phyloP scores from a whole-genome alignment of 306 rosid genomes.

The Clitoria ternatea region DNA sequence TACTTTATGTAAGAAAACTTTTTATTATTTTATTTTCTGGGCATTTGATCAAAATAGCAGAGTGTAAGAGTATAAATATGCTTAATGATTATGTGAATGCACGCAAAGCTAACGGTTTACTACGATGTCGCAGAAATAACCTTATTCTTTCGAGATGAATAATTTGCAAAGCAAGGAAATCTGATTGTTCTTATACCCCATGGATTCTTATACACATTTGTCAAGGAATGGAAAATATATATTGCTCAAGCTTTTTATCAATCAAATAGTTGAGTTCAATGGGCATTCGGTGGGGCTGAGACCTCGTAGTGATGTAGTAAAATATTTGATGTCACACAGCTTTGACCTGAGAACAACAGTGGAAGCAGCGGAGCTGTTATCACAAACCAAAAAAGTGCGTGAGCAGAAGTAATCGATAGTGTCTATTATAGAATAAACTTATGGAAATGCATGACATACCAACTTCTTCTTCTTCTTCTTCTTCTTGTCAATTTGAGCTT shows the following conservation, averaged over 20 bases:
- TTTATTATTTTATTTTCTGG: not conserved
- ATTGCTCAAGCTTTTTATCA: conserved; percentile 24
- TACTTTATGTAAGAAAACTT: not conserved
- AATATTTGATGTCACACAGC: conserved; percentile 11
- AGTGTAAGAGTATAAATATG: not conserved
- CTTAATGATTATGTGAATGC: not conserved
- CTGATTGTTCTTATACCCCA: not conserved
- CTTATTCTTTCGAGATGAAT: not conserved
- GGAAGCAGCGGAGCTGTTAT: conserved; percentile 50
- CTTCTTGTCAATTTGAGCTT: conserved; percentile 62
- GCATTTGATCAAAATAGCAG: not conserved
- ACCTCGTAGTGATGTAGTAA: not conserved
- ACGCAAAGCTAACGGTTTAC: not conserved
- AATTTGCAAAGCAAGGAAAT: not conserved
- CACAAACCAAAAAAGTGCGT: conserved; percentile 25
- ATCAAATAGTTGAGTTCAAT: conserved; percentile 1
- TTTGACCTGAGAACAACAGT: too few relatives aligned
- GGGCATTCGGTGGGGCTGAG: conserved; percentile 28
- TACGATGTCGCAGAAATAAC: not conserved
- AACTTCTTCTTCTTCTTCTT: conserved; percentile 64
- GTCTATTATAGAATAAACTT: not conserved
- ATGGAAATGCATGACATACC: conserved; percentile 40
- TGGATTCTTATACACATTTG: conserved; percentile 36
- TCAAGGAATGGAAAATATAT: conserved; percentile 24
- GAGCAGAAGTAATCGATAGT: not conserved